phyloP scores from a whole-genome alignment of 2,329 filamentous ascomycete species.

The Aspergillus sp. region DNA sequence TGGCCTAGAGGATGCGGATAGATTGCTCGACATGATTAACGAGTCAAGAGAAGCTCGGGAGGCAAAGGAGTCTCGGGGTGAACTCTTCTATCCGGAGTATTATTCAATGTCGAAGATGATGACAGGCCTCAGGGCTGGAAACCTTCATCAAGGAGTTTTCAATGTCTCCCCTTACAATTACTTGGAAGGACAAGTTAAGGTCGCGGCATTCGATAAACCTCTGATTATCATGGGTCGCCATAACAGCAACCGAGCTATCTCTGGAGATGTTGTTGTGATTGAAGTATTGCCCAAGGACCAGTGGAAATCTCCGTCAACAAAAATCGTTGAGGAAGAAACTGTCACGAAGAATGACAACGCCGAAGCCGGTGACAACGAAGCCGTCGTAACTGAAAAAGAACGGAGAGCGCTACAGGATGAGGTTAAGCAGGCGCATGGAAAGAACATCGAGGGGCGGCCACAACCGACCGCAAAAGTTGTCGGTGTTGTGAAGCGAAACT shows the following conservation, averaged over 20 bases:
- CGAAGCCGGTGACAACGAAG: conserved; percentile 71
- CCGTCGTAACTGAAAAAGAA: conserved; percentile 85
- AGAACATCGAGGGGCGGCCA: conserved; percentile 70
- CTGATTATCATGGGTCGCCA: conserved; percentile 87
- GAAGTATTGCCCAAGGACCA: conserved; percentile 91
- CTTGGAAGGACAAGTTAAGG: conserved; percentile 86
- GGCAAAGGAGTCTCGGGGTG: conserved; percentile 62
- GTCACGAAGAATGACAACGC: conserved; percentile 92
- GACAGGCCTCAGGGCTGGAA: conserved; percentile 85
- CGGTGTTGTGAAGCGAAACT: conserved; percentile 91
- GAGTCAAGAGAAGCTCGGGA: conserved; percentile 70
- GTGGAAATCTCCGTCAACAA: conserved; percentile 94
- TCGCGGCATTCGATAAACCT: conserved; percentile 84
- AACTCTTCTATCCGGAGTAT: conserved; percentile 86
- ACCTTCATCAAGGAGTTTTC: conserved; percentile 91
- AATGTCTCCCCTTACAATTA: conserved; percentile 98
- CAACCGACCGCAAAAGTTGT: conserved; percentile 93
- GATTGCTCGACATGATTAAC: conserved; percentile 89
- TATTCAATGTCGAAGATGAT: conserved; percentile 87
- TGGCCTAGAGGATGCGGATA: conserved; percentile 78
- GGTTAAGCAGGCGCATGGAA: conserved; percentile 79
- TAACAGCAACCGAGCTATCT: conserved; percentile 91
- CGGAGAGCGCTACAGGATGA: conserved; percentile 85
- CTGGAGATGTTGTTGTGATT: conserved; percentile 89
- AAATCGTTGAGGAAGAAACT: conserved; percentile 91